phyloP scores from a whole-genome alignment of 140 eudicot species.

The Oenanthe javanica region DNA sequence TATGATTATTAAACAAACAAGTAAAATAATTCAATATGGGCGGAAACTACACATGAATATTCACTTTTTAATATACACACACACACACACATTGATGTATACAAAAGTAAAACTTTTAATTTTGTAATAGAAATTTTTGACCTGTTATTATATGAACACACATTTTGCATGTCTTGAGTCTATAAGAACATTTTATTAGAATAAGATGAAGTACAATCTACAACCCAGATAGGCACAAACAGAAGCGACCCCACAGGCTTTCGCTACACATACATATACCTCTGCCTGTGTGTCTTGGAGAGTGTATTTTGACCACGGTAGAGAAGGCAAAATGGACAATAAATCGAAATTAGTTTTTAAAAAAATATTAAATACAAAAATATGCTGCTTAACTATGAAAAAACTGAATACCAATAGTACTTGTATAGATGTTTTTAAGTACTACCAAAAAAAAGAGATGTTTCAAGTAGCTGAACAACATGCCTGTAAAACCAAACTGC shows the following conservation, averaged over 20 bases:
- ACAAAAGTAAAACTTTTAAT: background rate
- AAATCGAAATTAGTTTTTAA: background rate
- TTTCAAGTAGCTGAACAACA: conserved; percentile 1
- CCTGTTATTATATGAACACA: background rate
- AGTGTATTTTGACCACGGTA: background rate
- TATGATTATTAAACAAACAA: background rate
- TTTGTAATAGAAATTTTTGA: background rate
- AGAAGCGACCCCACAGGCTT: too few relatives aligned
- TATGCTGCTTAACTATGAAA: background rate
- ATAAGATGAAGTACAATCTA: background rate
- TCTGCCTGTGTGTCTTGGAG: background rate
- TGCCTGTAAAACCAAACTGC: conserved; percentile 92
- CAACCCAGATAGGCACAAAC: background rate
- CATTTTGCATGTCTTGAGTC: background rate
- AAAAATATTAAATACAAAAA: background rate
- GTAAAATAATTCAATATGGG: background rate
- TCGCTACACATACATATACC: background rate
- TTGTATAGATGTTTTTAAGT: background rate
- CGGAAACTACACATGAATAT: background rate
- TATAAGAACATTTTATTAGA: background rate
- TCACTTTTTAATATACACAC: background rate
- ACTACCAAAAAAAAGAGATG: too few relatives aligned
- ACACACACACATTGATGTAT: background rate
- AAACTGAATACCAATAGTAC: background rate
- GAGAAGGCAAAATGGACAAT: background rate